Conservation (phyloP, 2,329 filamentous ascomycete species). For the Rutstroemia sp. region DNA sequence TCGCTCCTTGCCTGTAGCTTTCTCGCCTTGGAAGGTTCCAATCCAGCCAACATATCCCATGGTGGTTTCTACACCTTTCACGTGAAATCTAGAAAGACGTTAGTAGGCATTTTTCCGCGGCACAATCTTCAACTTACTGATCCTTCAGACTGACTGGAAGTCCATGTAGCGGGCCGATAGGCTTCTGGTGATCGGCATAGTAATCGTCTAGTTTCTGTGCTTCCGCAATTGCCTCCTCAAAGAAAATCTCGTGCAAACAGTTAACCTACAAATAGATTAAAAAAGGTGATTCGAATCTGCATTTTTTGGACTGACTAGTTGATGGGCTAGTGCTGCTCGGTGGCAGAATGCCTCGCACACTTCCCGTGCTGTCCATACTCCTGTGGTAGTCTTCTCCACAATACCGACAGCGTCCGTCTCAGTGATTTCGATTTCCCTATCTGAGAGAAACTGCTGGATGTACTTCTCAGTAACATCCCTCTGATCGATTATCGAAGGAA, state of each 20-base stretch:
- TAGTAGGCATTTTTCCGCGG: background rate
- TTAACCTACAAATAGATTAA: slow-evolving; percentile 43
- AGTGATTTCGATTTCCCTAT: slow-evolving; percentile 51
- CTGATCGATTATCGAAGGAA: slow-evolving; percentile 36
- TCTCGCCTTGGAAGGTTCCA: slow-evolving; percentile 49
- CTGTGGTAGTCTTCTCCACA: slow-evolving; percentile 43
- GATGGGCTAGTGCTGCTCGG: slow-evolving; percentile 45
- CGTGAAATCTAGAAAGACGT: slow-evolving; percentile 19
- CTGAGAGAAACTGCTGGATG: slow-evolving; percentile 46
- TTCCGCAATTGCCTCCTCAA: slow-evolving; percentile 42
- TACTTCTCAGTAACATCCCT: slow-evolving; percentile 49
- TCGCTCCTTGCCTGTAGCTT: slow-evolving; percentile 41
- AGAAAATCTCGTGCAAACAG: slow-evolving; percentile 51
- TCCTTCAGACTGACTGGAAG: slow-evolving; percentile 36
- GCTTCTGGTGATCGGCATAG: slow-evolving; percentile 32
- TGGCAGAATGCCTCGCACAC: slow-evolving; percentile 48
- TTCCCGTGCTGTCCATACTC: slow-evolving; percentile 48
- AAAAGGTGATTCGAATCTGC: slow-evolving; percentile 33
- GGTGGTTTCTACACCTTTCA: slow-evolving; percentile 28
- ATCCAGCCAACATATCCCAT: slow-evolving; percentile 62
- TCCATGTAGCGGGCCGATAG: slow-evolving; percentile 34
- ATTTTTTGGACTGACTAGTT: slow-evolving; percentile 43
- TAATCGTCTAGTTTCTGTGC: slow-evolving; percentile 47
- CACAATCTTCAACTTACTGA: slow-evolving; percentile 12
- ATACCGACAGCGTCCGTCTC: slow-evolving; percentile 52